Percentiles rank a stretch among this genome's conserved stretches.
phyloP scores from a whole-genome alignment of 768 basidiomycete species.

The Russula emetica region DNA sequence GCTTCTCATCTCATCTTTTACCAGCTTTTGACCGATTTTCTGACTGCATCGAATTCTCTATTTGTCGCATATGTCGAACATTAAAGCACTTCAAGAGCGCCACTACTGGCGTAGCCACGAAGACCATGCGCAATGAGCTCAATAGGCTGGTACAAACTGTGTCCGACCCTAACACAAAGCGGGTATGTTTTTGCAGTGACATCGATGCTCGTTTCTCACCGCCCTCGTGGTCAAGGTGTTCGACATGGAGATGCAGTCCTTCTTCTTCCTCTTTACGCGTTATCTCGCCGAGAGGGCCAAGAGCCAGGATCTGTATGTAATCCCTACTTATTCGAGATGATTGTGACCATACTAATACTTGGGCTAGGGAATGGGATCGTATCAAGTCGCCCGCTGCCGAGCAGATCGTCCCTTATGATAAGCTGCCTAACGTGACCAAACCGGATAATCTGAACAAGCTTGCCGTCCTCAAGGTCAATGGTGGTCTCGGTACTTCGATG shows the following conservation, averaged over 20 bases:
- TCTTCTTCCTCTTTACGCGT: conserved; percentile 90
- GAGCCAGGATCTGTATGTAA: conserved; percentile 75
- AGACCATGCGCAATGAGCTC: conserved; percentile 65
- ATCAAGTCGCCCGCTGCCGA: conserved; percentile 84
- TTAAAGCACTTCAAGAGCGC: conserved; percentile 36
- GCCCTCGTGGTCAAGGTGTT: conserved; percentile 52
- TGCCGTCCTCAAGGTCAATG: conserved; percentile 93
- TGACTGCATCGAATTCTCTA: background rate
- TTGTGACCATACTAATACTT: background rate
- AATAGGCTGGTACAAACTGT: conserved; percentile 60
- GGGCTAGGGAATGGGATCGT: conserved; percentile 34
- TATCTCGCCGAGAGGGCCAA: conserved; percentile 87
- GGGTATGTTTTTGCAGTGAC: conserved; percentile 39
- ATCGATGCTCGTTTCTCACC: conserved; percentile 11
- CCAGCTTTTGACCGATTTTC: conserved; percentile 1
- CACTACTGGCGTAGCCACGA: conserved; percentile 49
- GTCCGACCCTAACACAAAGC: conserved; percentile 50
- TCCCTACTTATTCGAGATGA: conserved; percentile 8
- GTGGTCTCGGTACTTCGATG: conserved; percentile 89
- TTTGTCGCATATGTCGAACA: background rate
- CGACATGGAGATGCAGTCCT: conserved; percentile 88
- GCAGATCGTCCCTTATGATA: conserved; percentile 79
- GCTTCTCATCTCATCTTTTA: background rate
- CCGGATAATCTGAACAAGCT: conserved; percentile 79
- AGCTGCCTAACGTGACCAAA: conserved; percentile 57